Evolutionary conservation across 2,329 filamentous ascomycete genomes (phyloP), one percentile per base, ranked within the genome.

Genomic region (Verticillium alfalfae): DNA sequence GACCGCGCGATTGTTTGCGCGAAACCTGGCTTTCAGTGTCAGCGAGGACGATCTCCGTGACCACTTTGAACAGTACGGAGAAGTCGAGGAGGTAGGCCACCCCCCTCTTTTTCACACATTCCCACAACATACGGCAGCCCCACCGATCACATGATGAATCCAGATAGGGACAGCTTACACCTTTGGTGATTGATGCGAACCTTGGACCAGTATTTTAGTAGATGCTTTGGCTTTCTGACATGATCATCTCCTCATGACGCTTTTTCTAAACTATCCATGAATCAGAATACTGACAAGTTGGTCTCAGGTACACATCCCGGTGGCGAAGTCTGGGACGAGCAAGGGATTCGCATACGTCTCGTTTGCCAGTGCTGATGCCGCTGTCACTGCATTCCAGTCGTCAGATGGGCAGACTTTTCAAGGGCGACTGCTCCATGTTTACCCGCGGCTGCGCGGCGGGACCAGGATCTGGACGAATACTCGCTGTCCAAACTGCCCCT

Each of bases 121-220:
- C 18, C 45, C 41, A 60, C 26, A 57, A 52, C 45, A 26, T 9
- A 49, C 41, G 9, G 12, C 45, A 52, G 18, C 45, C 45, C 39
- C 45, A 26, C n/a, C 58, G 58, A 64, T 67, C 41, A 58, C 60
- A 54, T 94, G 95, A 98, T 98, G 94, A 98, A 92, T 81, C 86
- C 90, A 90, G 95, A 98, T 98, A 98, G 95, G 95, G 95, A 98
- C 95, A 98, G 88, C 94, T 93, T 91, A 97, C 94, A 90, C 90
- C 82, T 70, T 75, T 77, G 72, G 92, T 91, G 92, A 82, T 82
- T 98, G 93, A 96, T 93, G 91, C 87, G 82, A 92, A 84, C 77
- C 80, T 87, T 88, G 89, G 89, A 88, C 93, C 88, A 92, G 85
- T 90, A 95, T 97, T 96, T 97, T 99, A 97, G 95, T 99, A 99